A percentile compares a stretch with the other conserved stretches of the same genome.
Conservation (phyloP, 2,329 filamentous ascomycete genomes). For the Laburnicola sp. region DNA sequence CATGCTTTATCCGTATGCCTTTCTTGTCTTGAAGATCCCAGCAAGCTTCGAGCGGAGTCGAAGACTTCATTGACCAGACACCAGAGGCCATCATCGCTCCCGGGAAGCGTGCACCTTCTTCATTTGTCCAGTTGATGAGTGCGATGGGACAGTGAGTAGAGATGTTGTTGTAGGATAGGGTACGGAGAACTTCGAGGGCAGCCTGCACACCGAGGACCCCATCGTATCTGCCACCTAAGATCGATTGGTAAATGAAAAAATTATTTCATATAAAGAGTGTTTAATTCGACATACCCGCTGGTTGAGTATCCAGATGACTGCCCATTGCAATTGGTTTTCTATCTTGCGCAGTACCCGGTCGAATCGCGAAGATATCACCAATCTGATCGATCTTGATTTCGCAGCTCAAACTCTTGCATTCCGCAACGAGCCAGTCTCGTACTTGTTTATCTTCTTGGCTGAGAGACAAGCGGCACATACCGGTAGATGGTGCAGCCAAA, state of each 20-base stretch:
- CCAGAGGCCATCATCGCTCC: conserved; percentile 72
- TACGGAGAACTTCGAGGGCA: conserved; percentile 50
- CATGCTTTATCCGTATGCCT: conserved; percentile 52
- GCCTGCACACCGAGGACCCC: conserved; percentile 74
- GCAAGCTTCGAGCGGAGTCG: conserved; percentile 34
- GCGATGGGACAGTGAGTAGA: conserved; percentile 64
- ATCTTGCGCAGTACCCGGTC: conserved; percentile 44
- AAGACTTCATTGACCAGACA: conserved; percentile 66
- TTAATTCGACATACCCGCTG: conserved; percentile 44
- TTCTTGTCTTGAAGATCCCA: conserved; percentile 51
- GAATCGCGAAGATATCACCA: conserved; percentile 41
- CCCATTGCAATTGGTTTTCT: conserved; percentile 52
- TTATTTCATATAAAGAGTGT: background rate
- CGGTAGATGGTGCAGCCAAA: conserved; percentile 51
- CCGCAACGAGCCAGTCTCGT: conserved; percentile 36
- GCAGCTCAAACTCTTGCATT: conserved; percentile 33
- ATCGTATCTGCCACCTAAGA: conserved; percentile 66
- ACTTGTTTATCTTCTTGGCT: conserved; percentile 33
- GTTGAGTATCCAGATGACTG: conserved; percentile 59
- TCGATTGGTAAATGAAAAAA: too few relatives aligned
- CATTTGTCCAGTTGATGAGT: conserved; percentile 77
- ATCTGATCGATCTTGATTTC: conserved; percentile 41
- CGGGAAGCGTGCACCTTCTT: conserved; percentile 78
- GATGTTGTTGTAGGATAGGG: conserved; percentile 39
- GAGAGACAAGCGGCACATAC: conserved; percentile 73